A percentile compares a stretch with the other conserved stretches of the same genome.
Evolutionary conservation across 1,284 basidiomycete genomes (phyloP).

Genomic region (Ceratobasidium sp.): DNA sequence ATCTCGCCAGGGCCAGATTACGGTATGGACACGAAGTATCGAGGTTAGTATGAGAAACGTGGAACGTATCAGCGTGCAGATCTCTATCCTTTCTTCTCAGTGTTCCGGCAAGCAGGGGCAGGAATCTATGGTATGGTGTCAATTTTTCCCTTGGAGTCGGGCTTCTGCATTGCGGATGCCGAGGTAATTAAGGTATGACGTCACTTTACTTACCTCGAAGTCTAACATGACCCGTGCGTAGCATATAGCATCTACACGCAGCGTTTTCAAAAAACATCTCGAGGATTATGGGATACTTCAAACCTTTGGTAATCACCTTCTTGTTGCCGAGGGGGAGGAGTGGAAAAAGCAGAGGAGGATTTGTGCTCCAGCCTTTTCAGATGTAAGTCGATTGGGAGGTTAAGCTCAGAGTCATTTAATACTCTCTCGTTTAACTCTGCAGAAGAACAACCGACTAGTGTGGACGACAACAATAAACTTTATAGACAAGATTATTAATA

Average conservation of each 20-base stretch:
- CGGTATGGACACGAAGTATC: background rate
- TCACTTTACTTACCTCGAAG: too few relatives aligned
- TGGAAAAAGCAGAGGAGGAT: slow-evolving; percentile 42
- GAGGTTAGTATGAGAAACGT: background rate
- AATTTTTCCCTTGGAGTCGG: background rate
- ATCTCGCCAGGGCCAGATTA: background rate
- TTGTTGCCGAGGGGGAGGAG: slow-evolving; percentile 26
- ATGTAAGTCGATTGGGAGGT: background rate
- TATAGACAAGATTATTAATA: slow-evolving; percentile 3
- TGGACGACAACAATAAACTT: background rate
- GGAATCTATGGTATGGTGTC: background rate
- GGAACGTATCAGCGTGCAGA: background rate
- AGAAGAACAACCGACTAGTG: slow-evolving; percentile 26
- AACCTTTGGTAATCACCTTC: slow-evolving; percentile 37
- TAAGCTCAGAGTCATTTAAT: too few relatives aligned
- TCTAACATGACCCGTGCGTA: background rate
- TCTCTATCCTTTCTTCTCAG: background rate
- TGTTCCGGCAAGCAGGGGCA: background rate
- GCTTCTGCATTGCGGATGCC: background rate
- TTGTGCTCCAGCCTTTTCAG: slow-evolving; percentile 39
- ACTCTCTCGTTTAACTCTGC: background rate
- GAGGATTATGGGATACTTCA: slow-evolving; percentile 16
- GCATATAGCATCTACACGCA: background rate
- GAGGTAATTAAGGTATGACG: slow-evolving; percentile 15
- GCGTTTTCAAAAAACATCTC: slow-evolving; percentile 8